Percentiles rank a stretch among this genome's conserved stretches.
These are phyloP conservation scores for Biscutella laevigata DNA, from an alignment of 441 rosid species.

Conservation along the genomic window DNA sequence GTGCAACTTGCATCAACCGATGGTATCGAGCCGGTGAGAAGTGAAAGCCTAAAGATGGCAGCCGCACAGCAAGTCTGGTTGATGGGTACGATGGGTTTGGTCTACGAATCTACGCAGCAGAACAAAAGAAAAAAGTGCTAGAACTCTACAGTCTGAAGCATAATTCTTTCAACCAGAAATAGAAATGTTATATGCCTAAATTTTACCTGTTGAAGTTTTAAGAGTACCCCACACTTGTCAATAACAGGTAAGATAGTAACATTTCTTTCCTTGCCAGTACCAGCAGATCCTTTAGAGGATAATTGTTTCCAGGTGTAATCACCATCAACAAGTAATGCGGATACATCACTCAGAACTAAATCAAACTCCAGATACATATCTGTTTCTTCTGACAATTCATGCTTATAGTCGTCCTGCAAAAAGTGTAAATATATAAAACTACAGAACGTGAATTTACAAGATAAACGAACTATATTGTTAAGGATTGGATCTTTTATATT, in stretches of 20 bases:
- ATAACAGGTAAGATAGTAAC: slow-evolving; percentile 72
- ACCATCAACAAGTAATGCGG: slow-evolving; percentile 95
- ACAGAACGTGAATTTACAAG: slow-evolving; percentile 5
- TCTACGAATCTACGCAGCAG: slow-evolving; percentile 53
- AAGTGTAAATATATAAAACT: slow-evolving; percentile 18
- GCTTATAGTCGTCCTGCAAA: slow-evolving; percentile 62
- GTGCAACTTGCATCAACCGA: slow-evolving; percentile 82
- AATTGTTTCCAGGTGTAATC: slow-evolving; percentile 70
- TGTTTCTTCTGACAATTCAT: slow-evolving; percentile 43
- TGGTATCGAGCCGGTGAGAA: slow-evolving; percentile 99
- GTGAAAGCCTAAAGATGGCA: slow-evolving; percentile 90
- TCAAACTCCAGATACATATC: slow-evolving; percentile 88
- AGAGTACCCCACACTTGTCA: slow-evolving; percentile 85
- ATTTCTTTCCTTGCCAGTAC: slow-evolving; percentile 26
- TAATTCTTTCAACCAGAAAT: slow-evolving; percentile 11
- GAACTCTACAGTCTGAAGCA: slow-evolving; percentile 7
- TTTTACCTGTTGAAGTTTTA: slow-evolving; percentile 85
- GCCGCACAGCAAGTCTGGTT: slow-evolving; percentile 70
- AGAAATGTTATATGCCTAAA: slow-evolving; percentile 9
- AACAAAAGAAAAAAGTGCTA: slow-evolving; percentile 18
- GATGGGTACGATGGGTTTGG: slow-evolving; percentile 89
- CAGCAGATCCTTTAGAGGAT: slow-evolving; percentile 28
- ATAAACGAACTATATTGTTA: slow-evolving; percentile 4
- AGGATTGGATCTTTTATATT: slow-evolving; percentile 17
- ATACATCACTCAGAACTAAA: slow-evolving; percentile 86